These are phyloP conservation scores for Triticum monococcum DNA, from an alignment of 176 grass and related monocot genomes.

Conservation along the genomic window DNA sequence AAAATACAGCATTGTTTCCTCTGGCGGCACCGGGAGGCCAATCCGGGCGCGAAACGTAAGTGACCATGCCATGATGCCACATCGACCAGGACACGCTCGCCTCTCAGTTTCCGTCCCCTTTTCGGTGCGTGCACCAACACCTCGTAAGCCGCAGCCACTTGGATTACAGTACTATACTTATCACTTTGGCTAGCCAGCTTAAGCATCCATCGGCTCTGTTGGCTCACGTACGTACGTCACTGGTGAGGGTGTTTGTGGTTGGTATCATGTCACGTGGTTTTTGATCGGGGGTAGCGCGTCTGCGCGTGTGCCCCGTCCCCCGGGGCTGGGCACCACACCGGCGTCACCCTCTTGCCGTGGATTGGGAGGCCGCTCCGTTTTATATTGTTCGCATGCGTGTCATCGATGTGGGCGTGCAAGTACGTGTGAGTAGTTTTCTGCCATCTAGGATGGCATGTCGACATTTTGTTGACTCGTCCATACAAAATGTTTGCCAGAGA, in stretches of 20 bases:
- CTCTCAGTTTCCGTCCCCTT: background rate
- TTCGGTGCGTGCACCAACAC: too few species aligned
- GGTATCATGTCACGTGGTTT: background rate
- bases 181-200: background rate
- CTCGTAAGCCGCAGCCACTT: background rate
- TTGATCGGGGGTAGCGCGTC: background rate
- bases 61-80: background rate
- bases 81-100: background rate
- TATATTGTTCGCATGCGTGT: background rate
- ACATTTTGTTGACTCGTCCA: too few species aligned
- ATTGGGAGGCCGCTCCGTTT: background rate
- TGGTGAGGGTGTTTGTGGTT: background rate
- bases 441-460: too few species aligned
- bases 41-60: background rate
- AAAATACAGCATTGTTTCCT: background rate
- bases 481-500: too few species aligned
- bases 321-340: background rate
- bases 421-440: too few species aligned
- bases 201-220: background rate
- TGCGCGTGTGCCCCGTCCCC: background rate
- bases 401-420: too few species aligned
- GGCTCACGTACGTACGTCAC: background rate
- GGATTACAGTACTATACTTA: background rate
- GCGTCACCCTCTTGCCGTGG: background rate
- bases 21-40: background rate